Evolutionary conservation across 2,329 filamentous ascomycete species (phyloP), one percentile per base, ranked within the genome.

Genomic region (Nemania sp.): DNA sequence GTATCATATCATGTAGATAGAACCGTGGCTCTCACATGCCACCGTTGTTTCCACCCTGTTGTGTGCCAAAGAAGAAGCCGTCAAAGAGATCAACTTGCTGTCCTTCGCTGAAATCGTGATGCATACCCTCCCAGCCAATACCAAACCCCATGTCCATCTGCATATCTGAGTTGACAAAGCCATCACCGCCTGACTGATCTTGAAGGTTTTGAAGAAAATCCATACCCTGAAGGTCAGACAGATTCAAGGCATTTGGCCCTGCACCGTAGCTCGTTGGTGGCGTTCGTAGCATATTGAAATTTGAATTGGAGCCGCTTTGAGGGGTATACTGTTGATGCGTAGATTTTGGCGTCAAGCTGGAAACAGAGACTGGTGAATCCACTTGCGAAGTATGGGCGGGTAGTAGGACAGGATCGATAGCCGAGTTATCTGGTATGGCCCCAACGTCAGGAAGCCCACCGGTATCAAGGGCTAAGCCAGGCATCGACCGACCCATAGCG

Each of bases 1-100:
- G 4, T 6, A 44, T 42, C 31, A 19, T 40, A 20, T 8, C 20
- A 41, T 11, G 14, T 4, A 3, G 40, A 47, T 43, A 22, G 33
- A 5, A 22, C 33, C 20, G 34, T 41, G 40, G 23, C 37, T 28
- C 17, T 54, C 39, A 53, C 28, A 52, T 47, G 28, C 62, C 61
- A 31, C 49, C 24, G n/a, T 46, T 44, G n/a, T 43, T 47, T 12
- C 67, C 67, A 5, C 73, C 70, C 57, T 74, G 75, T 60, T 79
- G 79, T 0, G 79, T 80, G 1, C 86, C 85, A 67, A 89, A 88
- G 73, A 88, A 89, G 67, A 90, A 90, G 0, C 84, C 83, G 65
- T 89, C 86, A 70, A 90, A 89, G 0, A 86, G 79, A 54, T 89
- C 82, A 65, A 88, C 78, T 65, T 84, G 78, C 66, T 81, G 76